Evolutionary conservation across 148 eudicot species (phyloP).

Genomic region (Drosera capensis): DNA sequence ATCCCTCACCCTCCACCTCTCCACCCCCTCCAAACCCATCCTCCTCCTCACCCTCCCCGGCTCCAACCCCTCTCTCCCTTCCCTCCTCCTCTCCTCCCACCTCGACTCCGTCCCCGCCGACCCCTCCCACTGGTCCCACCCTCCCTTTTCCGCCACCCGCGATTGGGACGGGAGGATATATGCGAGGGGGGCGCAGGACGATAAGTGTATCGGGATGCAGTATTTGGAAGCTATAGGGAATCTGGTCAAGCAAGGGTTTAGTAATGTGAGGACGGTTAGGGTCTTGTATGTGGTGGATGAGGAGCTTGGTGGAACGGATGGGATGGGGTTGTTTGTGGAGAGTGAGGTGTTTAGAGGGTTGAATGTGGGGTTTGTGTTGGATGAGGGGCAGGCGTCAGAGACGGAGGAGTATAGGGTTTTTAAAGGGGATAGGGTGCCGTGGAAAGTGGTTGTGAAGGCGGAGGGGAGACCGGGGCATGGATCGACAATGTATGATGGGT

Average conservation of each 20-base stretch:
- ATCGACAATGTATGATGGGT: constrained; percentile 53
- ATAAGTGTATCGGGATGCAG: constrained; percentile 66
- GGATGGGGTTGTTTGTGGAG: constrained; percentile 38
- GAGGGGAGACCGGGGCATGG: constrained; percentile 67
- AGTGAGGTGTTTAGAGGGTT: constrained; percentile 38
- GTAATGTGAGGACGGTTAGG: constrained; percentile 42
- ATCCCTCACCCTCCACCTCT: constrained; percentile 23
- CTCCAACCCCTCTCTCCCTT: constrained; percentile 51
- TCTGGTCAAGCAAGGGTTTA: constrained; percentile 11
- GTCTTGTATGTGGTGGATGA: constrained; percentile 68
- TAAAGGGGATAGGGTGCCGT: constrained; percentile 66
- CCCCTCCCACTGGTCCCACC: constrained; percentile 49
- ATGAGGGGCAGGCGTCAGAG: constrained; percentile 72
- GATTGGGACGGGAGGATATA: constrained; percentile 42
- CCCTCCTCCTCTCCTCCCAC: constrained; percentile 41
- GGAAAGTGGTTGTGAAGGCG: constrained; percentile 64
- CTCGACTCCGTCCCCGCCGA: constrained; percentile 58
- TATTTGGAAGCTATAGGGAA: constrained; percentile 61
- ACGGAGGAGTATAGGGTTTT: constrained; percentile 61
- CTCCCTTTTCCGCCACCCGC: constrained; percentile 45
- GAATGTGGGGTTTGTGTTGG: constrained; percentile 67
- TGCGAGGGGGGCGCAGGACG: constrained; percentile 87
- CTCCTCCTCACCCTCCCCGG: constrained; percentile 69
- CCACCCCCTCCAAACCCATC: constrained; percentile 42
- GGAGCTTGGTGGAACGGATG: constrained; percentile 71